Conservation (phyloP, 2,329 filamentous ascomycete genomes). For the Botrytis porri region DNA sequence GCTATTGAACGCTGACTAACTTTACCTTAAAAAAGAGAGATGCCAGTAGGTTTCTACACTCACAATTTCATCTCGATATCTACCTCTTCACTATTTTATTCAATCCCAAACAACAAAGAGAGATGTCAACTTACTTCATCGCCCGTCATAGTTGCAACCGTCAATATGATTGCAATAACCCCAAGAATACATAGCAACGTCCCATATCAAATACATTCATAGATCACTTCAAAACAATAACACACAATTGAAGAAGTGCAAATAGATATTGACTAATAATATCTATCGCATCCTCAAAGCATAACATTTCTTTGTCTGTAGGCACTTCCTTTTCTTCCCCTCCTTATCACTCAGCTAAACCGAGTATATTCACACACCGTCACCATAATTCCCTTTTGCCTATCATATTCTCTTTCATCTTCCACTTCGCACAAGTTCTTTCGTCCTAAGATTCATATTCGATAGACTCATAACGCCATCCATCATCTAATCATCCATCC, state of each 20-base stretch:
- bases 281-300: neutral
- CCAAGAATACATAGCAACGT: neutral
- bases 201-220: neutral
- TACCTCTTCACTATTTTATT: neutral
- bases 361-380: neutral
- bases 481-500: conserved; percentile 17
- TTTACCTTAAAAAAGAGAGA: neutral
- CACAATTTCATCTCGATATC: neutral
- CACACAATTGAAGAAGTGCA: neutral
- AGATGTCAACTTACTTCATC: neutral
- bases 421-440: neutral
- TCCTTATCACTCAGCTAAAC: neutral
- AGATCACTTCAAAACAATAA: neutral
- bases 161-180: neutral
- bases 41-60: neutral
- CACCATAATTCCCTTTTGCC: neutral
- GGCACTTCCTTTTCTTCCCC: neutral
- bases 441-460: neutral
- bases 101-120: neutral
- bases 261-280: conserved; percentile 1
- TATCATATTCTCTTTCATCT: neutral
- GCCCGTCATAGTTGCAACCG: neutral
- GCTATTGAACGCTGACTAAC: too few species aligned
- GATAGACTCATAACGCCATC: conserved; percentile 13
- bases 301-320: neutral